Base-by-base conservation (phyloP, 208 protist species). In the Trypanosoma caninum region DNA sequence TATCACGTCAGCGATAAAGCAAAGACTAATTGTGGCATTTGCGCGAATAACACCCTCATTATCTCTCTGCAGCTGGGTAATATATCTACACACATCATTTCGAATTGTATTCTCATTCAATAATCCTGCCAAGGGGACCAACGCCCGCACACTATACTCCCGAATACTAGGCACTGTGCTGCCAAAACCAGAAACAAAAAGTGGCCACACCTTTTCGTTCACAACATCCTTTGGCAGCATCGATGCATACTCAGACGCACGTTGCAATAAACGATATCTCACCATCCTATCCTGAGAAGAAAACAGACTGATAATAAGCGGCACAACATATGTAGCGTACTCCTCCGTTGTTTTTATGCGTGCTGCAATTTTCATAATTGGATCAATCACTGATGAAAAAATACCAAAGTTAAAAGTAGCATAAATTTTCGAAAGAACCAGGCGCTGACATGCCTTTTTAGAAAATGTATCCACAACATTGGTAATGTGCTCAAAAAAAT, bases 11-110 rank as follows among this genome's bases (percentile, higher is more conserved):
- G 69, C 71, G 18, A 97, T 71, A 14, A 88, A 58, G 48, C 84
- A 82, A 31, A 95, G 60, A 13, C 78, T 78, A 62, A 97, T 89
- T 7, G 88, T 92, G 13, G 91, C 87, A 65, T 97, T 97, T 38
- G 91, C 84, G 51, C 91, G 80, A 44, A 97, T 82, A 3, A 82
- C 69, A 2, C 76, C 78, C 46, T 94, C 87, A 38, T 37, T 31
- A 47, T 95, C 85, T 28, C 73, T 69, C 78, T 97, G 91, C 42
- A 95, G 64, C 46, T 61, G 47, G 13, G 54, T 44, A 38, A 97
- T 51, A 13, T 71, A 69, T 11, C 69, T 66, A n/a, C 78, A 63
- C 28, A 91, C 80, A 16, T 93, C 84, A 8, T 76, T 61, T 11
- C 35, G 38, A 3, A 97, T 40, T n/a, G 77, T 70, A 13, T 58